phyloP scores from a whole-genome alignment of 2,329 filamentous ascomycete genomes.

The Beauveria sp. region DNA sequence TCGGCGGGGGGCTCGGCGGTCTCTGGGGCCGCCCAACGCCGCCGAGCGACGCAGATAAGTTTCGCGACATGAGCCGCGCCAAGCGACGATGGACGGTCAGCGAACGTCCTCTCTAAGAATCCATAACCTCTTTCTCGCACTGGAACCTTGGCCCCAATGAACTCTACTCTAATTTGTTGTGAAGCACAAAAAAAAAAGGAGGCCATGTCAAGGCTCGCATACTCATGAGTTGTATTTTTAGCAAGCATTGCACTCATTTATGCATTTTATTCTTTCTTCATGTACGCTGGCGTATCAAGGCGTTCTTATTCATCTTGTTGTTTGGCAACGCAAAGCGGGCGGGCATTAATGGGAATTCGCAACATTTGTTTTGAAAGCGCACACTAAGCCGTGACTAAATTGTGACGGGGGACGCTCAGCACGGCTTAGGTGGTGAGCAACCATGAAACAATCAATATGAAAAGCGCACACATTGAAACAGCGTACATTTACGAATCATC shows the following conservation, averaged over 20 bases:
- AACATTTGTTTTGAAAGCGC: neutral
- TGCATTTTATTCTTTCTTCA: neutral
- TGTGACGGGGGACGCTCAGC: neutral
- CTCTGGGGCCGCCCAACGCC: conserved; percentile 38
- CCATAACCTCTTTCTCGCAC: neutral
- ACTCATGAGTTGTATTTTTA: neutral
- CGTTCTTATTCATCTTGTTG: neutral
- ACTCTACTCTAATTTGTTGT: neutral
- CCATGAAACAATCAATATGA: neutral
- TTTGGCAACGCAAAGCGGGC: neutral
- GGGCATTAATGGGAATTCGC: neutral
- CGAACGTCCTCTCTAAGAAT: conserved; percentile 26
- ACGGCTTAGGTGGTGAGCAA: neutral
- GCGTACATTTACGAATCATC: neutral
- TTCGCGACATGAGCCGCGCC: conserved; percentile 36
- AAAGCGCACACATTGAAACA: neutral
- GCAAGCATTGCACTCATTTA: neutral
- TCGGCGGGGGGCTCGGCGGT: conserved; percentile 32
- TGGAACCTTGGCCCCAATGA: too few species aligned
- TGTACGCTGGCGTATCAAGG: neutral
- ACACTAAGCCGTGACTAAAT: neutral
- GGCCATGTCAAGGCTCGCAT: neutral
- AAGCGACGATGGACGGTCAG: conserved; percentile 52
- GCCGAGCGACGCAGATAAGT: conserved; percentile 36
- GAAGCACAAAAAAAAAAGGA: neutral